These are phyloP conservation scores for Massarina eburnea DNA, from an alignment of 2,329 filamentous ascomycete species.

Conservation along the genomic window DNA sequence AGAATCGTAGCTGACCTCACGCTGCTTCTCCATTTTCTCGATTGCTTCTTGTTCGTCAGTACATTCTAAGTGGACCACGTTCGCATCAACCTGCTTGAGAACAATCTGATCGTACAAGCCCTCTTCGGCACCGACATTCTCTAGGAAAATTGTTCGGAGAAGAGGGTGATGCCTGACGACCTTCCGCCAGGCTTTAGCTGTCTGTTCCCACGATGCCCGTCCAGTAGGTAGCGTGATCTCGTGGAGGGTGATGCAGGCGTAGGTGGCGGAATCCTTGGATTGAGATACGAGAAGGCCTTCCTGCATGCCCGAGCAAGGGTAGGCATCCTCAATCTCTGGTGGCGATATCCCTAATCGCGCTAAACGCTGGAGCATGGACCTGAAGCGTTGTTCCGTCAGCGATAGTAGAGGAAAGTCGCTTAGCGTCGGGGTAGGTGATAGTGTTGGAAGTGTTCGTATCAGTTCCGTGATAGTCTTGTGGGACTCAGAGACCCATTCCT, in stretches of 20 bases:
- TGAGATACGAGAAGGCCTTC: slow-evolving; percentile 36
- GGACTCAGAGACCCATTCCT: slow-evolving; percentile 47
- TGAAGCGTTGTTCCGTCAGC: slow-evolving; percentile 46
- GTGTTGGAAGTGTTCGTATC: slow-evolving; percentile 28
- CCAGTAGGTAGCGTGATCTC: slow-evolving; percentile 23
- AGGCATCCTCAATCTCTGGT: slow-evolving; percentile 45
- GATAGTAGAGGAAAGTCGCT: slow-evolving; percentile 51
- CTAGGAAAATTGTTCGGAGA: slow-evolving; percentile 36
- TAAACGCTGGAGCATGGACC: slow-evolving; percentile 44
- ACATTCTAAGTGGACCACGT: slow-evolving; percentile 27
- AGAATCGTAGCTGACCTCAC: slow-evolving; percentile 25
- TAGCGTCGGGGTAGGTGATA: slow-evolving; percentile 41
- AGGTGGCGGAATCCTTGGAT: slow-evolving; percentile 33
- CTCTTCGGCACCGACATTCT: slow-evolving; percentile 32
- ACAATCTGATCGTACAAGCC: slow-evolving; percentile 37
- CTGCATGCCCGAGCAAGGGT: slow-evolving; percentile 38
- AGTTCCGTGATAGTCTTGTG: slow-evolving; percentile 32
- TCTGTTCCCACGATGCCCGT: slow-evolving; percentile 11
- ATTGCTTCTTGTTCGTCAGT: slow-evolving; percentile 22
- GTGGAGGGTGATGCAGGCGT: slow-evolving; percentile 34
- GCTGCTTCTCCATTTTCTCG: slow-evolving; percentile 20
- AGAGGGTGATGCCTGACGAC: slow-evolving; percentile 33
- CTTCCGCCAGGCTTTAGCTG: slow-evolving; percentile 31
- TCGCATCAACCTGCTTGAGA: slow-evolving; percentile 26
- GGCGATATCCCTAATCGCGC: slow-evolving; percentile 39